phyloP scores from a whole-genome alignment of 257 asterid genomes.

The Solanum arcanum region DNA sequence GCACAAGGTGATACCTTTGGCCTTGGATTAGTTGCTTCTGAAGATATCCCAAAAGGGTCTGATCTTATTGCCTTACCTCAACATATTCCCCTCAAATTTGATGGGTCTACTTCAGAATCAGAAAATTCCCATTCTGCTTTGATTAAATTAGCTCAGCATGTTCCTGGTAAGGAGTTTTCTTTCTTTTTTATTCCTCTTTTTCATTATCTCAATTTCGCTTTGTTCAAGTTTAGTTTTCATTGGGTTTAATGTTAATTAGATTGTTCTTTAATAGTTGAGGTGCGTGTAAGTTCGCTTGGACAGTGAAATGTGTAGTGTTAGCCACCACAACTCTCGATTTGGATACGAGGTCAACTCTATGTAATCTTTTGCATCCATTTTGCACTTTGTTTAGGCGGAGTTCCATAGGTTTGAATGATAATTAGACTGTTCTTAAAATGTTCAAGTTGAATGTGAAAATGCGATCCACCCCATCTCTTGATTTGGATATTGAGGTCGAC shows the following conservation, averaged over 20 bases:
- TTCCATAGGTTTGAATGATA: neutral
- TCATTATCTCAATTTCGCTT: neutral
- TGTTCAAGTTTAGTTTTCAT: neutral
- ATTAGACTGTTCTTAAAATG: neutral
- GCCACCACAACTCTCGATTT: neutral
- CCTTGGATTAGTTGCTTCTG: constrained; percentile 53
- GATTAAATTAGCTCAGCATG: constrained; percentile 43
- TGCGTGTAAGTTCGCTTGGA: neutral
- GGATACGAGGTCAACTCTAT: neutral
- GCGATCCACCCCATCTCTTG: neutral
- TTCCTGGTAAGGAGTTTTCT: constrained; percentile 51
- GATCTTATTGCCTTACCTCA: constrained; percentile 67
- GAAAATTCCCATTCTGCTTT: constrained; percentile 30
- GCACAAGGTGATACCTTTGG: constrained; percentile 30
- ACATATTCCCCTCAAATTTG: constrained; percentile 67
- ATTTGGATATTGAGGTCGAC: neutral
- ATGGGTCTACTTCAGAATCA: constrained; percentile 13
- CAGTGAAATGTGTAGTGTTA: neutral
- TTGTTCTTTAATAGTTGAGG: neutral
- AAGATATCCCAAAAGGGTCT: constrained; percentile 69
- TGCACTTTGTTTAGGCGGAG: neutral
- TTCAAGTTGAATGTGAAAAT: neutral
- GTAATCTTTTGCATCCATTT: neutral
- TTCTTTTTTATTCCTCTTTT: neutral
- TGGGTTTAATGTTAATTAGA: neutral